Percentiles rank a stretch among this genome's conserved stretches.
Evolutionary conservation across 805 yeast species (phyloP).

Genomic region (Teunomyces panamensis): DNA sequence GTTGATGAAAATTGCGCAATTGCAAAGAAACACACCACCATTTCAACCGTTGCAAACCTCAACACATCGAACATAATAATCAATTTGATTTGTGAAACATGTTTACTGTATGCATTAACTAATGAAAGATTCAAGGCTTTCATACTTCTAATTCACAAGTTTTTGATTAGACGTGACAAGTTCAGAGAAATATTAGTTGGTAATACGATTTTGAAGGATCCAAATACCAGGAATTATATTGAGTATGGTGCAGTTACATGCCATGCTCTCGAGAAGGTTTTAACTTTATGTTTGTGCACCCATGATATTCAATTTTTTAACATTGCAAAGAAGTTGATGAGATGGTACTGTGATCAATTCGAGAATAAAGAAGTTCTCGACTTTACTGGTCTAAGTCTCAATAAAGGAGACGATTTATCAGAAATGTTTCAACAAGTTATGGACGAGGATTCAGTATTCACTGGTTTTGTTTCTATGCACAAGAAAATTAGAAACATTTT

Average conservation of each 20-base stretch:
- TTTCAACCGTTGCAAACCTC: slow-evolving; percentile 26
- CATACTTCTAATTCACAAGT: slow-evolving; percentile 33
- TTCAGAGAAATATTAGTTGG: slow-evolving; percentile 9
- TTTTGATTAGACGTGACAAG: slow-evolving; percentile 25
- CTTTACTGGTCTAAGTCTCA: background rate
- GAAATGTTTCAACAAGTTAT: slow-evolving; percentile 36
- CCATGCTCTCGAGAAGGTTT: slow-evolving; percentile 34
- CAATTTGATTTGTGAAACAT: slow-evolving; percentile 33
- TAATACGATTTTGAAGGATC: slow-evolving; percentile 7
- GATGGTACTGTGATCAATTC: slow-evolving; percentile 13
- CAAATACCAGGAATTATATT: slow-evolving; percentile 6
- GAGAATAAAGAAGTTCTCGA: slow-evolving; percentile 2
- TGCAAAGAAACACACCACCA: slow-evolving; percentile 15
- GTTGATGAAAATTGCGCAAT: slow-evolving; percentile 18
- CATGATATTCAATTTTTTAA: slow-evolving; percentile 44
- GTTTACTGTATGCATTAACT: slow-evolving; percentile 30
- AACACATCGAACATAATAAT: slow-evolving; percentile 29
- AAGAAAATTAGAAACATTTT: slow-evolving; percentile 51
- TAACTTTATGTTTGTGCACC: slow-evolving; percentile 39
- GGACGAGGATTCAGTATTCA: slow-evolving; percentile 54
- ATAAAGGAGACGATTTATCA: slow-evolving; percentile 16
- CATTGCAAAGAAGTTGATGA: slow-evolving; percentile 36
- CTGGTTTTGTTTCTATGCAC: slow-evolving; percentile 73
- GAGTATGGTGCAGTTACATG: slow-evolving; percentile 19
- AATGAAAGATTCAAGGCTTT: slow-evolving; percentile 36